Percentiles rank a stretch among this genome's conserved stretches.
phyloP scores from a whole-genome alignment of 148 eudicot genomes.

The Arbutus unedo region DNA sequence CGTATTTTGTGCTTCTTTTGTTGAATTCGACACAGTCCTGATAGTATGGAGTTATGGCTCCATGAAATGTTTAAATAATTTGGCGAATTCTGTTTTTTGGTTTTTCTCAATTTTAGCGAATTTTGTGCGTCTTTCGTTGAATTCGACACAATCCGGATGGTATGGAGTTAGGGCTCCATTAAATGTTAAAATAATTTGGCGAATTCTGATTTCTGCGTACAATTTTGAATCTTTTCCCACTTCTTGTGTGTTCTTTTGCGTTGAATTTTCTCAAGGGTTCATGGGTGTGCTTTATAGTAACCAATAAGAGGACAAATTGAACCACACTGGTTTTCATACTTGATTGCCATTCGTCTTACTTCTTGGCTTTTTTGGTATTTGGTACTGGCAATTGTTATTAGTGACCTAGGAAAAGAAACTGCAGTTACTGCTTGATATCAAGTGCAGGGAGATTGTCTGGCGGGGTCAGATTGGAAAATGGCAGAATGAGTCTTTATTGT shows the following conservation, averaged over 20 bases:
- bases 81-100: not conserved
- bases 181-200: not conserved
- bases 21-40: not conserved
- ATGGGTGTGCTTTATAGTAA: not conserved
- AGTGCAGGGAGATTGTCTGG: not conserved
- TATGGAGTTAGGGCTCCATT: not conserved
- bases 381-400: not conserved
- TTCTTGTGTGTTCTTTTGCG: not conserved
- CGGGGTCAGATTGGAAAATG: not conserved
- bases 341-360: not conserved
- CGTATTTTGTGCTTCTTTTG: conserved; percentile 1
- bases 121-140: not conserved
- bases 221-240: not conserved
- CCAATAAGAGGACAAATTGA: not conserved
- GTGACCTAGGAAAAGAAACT: not conserved
- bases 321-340: conserved; percentile 4
- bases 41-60: conserved; percentile 14
- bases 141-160: not conserved
- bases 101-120: not conserved
- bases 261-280: not conserved
- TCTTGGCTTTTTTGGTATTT: not conserved
- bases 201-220: not conserved
- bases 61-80: not conserved
- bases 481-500: not conserved
- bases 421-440: not conserved